Percentiles rank a stretch among this genome's conserved stretches.
phyloP scores from a whole-genome alignment of 805 yeast species.

The Starmerella apicola region DNA sequence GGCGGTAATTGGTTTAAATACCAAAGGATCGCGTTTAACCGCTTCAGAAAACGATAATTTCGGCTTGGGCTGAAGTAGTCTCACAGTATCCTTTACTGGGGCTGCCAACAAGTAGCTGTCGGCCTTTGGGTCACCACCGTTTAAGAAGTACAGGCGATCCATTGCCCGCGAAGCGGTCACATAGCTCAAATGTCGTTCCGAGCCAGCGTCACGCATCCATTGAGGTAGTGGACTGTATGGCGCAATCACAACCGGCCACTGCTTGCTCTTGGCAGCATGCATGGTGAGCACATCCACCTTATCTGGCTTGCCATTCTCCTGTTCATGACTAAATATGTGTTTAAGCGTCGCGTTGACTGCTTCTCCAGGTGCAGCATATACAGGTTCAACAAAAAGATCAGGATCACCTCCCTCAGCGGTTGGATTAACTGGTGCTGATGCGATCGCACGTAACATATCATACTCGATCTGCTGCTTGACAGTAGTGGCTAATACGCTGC shows the following conservation, averaged over 20 bases:
- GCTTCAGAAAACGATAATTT: background rate
- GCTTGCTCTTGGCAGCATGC: constrained; percentile 18
- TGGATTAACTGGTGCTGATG: too few species aligned
- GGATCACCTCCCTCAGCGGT: too few species aligned
- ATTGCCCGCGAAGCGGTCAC: constrained; percentile 25
- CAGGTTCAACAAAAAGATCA: too few species aligned
- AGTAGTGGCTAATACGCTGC: background rate
- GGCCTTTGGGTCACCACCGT: constrained; percentile 1
- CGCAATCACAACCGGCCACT: constrained; percentile 18
- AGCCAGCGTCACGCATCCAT: background rate
- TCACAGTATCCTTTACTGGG: background rate
- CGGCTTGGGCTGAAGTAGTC: background rate
- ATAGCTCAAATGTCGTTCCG: constrained; percentile 20
- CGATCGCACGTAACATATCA: too few species aligned
- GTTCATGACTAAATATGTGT: background rate
- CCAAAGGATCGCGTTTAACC: background rate
- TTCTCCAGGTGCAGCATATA: background rate
- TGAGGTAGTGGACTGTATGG: constrained; percentile 1
- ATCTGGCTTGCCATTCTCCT: background rate
- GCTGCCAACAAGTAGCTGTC: background rate
- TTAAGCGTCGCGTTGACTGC: constrained; percentile 3
- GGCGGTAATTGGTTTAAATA: constrained; percentile 5
- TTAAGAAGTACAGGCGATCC: constrained; percentile 7
- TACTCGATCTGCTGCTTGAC: background rate
- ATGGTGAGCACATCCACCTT: constrained; percentile 13